Evolutionary conservation across 1,139 yeast species (phyloP).

Genomic region (Chernovozyma aurita): DNA sequence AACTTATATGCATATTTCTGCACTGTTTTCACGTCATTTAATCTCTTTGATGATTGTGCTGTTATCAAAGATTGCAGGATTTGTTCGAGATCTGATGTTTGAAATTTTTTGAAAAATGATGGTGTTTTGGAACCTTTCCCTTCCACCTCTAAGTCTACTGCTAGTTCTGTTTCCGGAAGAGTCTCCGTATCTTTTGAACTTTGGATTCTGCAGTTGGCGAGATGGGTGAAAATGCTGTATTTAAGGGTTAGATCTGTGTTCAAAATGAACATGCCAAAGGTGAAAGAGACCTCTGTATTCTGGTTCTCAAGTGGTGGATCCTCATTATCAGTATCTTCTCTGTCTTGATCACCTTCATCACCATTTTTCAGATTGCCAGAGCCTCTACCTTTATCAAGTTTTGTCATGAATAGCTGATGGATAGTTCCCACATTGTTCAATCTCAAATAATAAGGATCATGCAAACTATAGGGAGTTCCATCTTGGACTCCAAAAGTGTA

Average conservation of each 20-base stretch:
- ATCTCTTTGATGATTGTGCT: neutral
- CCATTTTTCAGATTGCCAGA: neutral
- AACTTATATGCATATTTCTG: constrained; percentile 29
- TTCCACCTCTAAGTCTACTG: neutral
- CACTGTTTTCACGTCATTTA: constrained; percentile 9
- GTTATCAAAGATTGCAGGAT: neutral
- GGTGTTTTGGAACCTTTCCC: neutral
- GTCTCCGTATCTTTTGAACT: neutral
- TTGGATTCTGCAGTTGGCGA: neutral
- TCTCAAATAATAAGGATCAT: constrained; percentile 21
- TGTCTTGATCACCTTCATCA: neutral
- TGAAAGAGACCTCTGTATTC: neutral
- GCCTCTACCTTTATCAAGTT: constrained; percentile 12
- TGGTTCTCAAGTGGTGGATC: neutral
- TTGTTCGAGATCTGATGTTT: neutral
- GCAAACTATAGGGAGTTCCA: constrained; percentile 29
- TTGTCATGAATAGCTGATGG: constrained; percentile 11
- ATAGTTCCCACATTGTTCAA: constrained; percentile 5
- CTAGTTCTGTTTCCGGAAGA: neutral
- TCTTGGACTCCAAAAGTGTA: constrained; percentile 38
- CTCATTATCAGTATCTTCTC: neutral
- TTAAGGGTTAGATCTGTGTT: constrained; percentile 12
- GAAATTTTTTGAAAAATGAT: constrained; percentile 2
- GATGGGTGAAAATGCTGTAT: neutral
- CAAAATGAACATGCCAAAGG: constrained; percentile 19